These are phyloP conservation scores for Taphrina wiesneri DNA, from an alignment of 1,139 yeast species.

Conservation along the genomic window DNA sequence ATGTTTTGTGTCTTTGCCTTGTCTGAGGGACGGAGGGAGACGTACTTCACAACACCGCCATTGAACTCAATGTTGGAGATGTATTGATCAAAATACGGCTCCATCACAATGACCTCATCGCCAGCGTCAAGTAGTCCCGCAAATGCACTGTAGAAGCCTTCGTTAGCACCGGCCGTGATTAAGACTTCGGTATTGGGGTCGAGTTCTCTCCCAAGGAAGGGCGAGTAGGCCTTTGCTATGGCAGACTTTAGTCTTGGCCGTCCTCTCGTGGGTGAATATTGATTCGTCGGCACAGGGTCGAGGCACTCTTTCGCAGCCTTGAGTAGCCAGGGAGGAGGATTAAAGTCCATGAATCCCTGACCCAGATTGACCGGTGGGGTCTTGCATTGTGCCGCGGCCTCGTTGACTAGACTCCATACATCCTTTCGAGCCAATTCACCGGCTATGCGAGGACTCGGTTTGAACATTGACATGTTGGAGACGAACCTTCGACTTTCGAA, in stretches of 20 bases:
- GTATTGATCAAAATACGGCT: conserved; percentile 96
- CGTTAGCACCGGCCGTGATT: conserved; percentile 95
- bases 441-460: conserved; percentile 23
- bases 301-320: conserved; percentile 79
- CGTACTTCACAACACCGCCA: conserved; percentile 87
- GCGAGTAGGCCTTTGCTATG: conserved; percentile 68
- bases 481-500: background rate
- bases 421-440: conserved; percentile 49
- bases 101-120: conserved; percentile 95
- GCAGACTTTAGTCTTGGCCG: conserved; percentile 72
- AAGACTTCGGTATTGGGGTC: conserved; percentile 63
- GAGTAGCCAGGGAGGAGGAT: conserved; percentile 73
- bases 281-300: conserved; percentile 71
- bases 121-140: conserved; percentile 83
- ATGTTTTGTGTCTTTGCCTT: conserved; percentile 60
- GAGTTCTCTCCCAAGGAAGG: conserved; percentile 62
- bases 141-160: conserved; percentile 76
- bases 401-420: conserved; percentile 92
- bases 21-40: conserved; percentile 79
- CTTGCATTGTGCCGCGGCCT: conserved; percentile 81
- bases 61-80: conserved; percentile 89
- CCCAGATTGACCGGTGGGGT: conserved; percentile 83
- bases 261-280: conserved; percentile 89
- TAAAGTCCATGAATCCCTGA: conserved; percentile 83
- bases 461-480: conserved; percentile 20